Evolutionary conservation across 306 rosid genomes (phyloP).

Genomic region (Quillaja saponaria): DNA sequence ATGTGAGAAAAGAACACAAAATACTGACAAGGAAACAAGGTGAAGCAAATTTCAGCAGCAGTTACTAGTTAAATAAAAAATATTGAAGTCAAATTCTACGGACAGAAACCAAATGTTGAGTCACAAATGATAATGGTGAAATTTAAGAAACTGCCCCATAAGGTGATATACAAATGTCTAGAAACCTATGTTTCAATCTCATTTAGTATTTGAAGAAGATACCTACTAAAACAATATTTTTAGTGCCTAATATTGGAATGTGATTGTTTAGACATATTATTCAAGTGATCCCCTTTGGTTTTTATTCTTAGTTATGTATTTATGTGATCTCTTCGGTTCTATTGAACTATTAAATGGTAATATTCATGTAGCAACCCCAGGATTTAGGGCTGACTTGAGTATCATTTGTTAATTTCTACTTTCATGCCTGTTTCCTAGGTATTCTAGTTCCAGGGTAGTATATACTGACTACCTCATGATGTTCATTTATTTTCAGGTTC

Average conservation of each 20-base stretch:
- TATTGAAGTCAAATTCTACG: neutral
- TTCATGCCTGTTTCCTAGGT: constrained; percentile 19
- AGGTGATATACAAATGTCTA: constrained; percentile 1
- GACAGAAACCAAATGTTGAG: neutral
- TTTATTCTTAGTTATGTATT: neutral
- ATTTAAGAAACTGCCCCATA: constrained; percentile 3
- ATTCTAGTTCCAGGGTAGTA: constrained; percentile 26
- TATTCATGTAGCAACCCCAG: no score
- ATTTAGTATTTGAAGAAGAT: neutral
- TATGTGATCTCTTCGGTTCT: constrained; percentile 16
- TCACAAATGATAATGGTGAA: neutral
- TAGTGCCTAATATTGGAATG: no score
- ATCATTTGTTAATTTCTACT: constrained; percentile 24
- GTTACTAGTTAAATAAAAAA: neutral
- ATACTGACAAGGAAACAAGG: neutral
- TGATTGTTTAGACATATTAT: no score
- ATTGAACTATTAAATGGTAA: constrained; percentile 7
- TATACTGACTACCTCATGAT: constrained; percentile 42
- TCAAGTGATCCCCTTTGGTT: neutral
- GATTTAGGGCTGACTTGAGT: no score
- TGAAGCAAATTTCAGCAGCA: constrained; percentile 15
- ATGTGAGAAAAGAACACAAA: neutral
- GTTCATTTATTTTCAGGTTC: constrained; percentile 67
- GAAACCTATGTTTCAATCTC: neutral
- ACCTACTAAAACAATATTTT: constrained; percentile 15